A percentile compares a stretch with the other conserved stretches of the same genome.
phyloP scores from a whole-genome alignment of 2,329 filamentous ascomycete species.

The Monosporascus ibericus region DNA sequence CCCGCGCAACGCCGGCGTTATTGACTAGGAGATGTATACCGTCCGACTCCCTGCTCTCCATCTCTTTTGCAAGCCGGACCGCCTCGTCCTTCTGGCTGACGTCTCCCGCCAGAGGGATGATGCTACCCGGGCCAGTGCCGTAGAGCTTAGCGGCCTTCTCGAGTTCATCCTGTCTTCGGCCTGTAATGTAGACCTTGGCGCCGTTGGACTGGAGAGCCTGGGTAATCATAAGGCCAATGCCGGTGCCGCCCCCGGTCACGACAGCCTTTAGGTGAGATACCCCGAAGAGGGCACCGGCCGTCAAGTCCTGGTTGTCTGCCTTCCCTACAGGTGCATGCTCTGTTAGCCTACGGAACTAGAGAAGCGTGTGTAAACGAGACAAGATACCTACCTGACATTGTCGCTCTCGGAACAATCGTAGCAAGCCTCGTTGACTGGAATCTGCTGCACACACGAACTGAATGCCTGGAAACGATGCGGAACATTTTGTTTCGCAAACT shows the following conservation, averaged over 20 bases:
- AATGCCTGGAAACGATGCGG: too few species aligned
- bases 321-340: not conserved
- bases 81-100: conserved; percentile 37
- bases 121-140: conserved; percentile 3
- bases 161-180: too few species aligned
- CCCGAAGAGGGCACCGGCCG: conserved; percentile 3
- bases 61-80: conserved; percentile 40
- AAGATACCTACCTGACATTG: too few species aligned
- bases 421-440: too few species aligned
- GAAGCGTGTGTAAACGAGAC: too few species aligned
- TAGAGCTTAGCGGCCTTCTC: not conserved
- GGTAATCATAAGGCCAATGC: conserved; percentile 9
- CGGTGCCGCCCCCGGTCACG: conserved; percentile 9
- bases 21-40: conserved; percentile 48
- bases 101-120: conserved; percentile 4
- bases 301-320: conserved; percentile 1
- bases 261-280: conserved; percentile 5
- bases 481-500: too few species aligned
- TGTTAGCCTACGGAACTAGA: too few species aligned
- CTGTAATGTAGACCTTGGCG: too few species aligned
- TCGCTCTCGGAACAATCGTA: too few species aligned
- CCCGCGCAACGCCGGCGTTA: conserved; percentile 45
- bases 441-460: too few species aligned
- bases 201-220: conserved; percentile 3
- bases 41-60: conserved; percentile 43